phyloP scores from a whole-genome alignment of 2,329 filamentous ascomycete species.

The Xylariales sp. region DNA sequence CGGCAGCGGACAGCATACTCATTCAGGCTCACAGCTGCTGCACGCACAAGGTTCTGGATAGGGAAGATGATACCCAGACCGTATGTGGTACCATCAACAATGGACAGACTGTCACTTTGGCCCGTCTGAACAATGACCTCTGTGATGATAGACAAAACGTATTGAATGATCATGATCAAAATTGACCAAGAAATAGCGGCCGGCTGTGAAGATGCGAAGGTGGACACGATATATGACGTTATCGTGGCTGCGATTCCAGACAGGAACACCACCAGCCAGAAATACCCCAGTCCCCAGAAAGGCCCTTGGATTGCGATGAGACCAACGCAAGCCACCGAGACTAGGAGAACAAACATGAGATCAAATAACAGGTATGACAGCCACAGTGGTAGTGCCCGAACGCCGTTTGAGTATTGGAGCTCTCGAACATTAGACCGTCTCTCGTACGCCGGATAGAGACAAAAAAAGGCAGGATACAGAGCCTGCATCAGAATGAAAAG shows the following conservation, averaged over 20 bases:
- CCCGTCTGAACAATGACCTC: constrained; percentile 16
- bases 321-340: constrained; percentile 38
- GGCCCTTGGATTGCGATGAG: constrained; percentile 45
- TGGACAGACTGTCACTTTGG: constrained; percentile 30
- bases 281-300: constrained; percentile 56
- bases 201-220: constrained; percentile 57
- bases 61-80: constrained; percentile 56
- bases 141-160: constrained; percentile 18
- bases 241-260: constrained; percentile 60
- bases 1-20: constrained; percentile 58
- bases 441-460: constrained; percentile 61
- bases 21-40: constrained; percentile 58
- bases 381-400: constrained; percentile 59
- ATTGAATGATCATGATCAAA: constrained; percentile 18
- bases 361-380: constrained; percentile 62
- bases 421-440: constrained; percentile 57
- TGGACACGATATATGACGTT: constrained; percentile 58
- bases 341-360: constrained; percentile 50
- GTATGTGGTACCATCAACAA: constrained; percentile 53
- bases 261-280: constrained; percentile 59
- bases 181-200: constrained; percentile 56
- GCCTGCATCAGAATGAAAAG: constrained; percentile 38
- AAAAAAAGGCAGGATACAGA: constrained; percentile 62
- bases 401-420: constrained; percentile 66
- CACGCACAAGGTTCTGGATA: constrained; percentile 55